Conservation (phyloP, 495 filamentous ascomycete species). For the Staphylotrichum tortipilum region DNA sequence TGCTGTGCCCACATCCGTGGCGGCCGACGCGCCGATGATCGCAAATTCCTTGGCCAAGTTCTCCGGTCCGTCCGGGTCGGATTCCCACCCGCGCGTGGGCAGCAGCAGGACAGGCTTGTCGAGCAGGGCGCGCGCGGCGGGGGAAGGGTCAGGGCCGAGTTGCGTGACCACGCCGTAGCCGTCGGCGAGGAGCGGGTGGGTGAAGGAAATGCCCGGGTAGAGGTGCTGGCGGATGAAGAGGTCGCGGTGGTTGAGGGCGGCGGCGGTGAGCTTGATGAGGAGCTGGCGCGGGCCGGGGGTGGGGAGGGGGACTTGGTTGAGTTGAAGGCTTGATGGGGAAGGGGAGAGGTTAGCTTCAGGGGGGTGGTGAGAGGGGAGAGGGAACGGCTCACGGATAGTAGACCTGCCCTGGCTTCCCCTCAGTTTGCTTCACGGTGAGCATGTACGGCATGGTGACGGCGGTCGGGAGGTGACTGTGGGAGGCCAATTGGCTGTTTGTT, state of each 20-base stretch:
- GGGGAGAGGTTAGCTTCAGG: not conserved
- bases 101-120: conserved; percentile 64
- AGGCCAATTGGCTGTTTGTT: not conserved
- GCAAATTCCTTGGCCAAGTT: conserved; percentile 41
- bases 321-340: conserved; percentile 46
- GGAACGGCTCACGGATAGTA: conserved; percentile 61
- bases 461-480: not conserved
- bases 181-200: conserved; percentile 67
- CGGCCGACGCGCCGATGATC: conserved; percentile 65
- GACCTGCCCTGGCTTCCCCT: conserved; percentile 75
- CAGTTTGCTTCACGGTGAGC: conserved; percentile 44
- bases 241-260: conserved; percentile 85
- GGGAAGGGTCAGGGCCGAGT: conserved; percentile 44
- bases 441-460: conserved; percentile 34
- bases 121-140: conserved; percentile 25
- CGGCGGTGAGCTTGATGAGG: conserved; percentile 60
- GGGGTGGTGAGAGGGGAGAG: not conserved
- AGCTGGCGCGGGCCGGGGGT: conserved; percentile 55
- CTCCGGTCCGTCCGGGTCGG: conserved; percentile 64
- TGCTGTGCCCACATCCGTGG: conserved; percentile 56
- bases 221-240: conserved; percentile 85
- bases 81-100: conserved; percentile 67
- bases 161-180: conserved; percentile 63
- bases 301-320: conserved; percentile 50
- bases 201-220: conserved; percentile 75